These are phyloP conservation scores for Penicillium cataractarum DNA, from an alignment of 495 filamentous ascomycete species.

Conservation along the genomic window DNA sequence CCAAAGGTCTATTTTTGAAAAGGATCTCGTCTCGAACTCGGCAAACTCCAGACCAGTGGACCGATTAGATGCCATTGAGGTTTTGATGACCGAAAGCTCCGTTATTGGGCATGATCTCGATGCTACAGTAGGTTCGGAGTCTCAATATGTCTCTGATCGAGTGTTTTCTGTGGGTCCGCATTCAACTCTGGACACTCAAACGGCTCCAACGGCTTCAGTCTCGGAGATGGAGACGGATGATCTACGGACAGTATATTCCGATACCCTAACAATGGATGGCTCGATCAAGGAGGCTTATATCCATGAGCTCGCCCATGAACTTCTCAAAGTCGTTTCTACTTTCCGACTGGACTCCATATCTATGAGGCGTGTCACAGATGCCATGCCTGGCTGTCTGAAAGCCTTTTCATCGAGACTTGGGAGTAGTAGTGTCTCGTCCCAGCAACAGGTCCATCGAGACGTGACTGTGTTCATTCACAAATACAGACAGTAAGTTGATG, in stretches of 20 bases:
- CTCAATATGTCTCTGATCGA: conserved; percentile 2
- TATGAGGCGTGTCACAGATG: background rate
- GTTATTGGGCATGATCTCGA: background rate
- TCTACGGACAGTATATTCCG: background rate
- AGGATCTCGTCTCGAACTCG: background rate
- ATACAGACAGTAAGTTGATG: conserved; percentile 1
- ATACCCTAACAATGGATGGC: conserved; percentile 1
- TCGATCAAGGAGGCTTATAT: conserved; percentile 6
- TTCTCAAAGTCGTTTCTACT: background rate
- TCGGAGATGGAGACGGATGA: background rate
- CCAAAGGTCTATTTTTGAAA: background rate
- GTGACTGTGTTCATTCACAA: conserved; percentile 3
- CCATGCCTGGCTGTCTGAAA: conserved; percentile 3
- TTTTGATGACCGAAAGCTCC: background rate
- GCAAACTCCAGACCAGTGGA: background rate
- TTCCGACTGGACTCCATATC: background rate
- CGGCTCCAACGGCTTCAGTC: background rate
- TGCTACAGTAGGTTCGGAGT: background rate
- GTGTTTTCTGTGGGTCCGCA: conserved; percentile 2
- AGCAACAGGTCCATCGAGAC: conserved; percentile 4
- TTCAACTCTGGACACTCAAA: conserved; percentile 1
- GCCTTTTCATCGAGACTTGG: conserved; percentile 4
- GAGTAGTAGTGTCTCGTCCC: background rate
- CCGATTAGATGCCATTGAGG: background rate
- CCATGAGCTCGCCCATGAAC: background rate